A percentile compares a stretch with the other conserved stretches of the same genome.
Evolutionary conservation across 2,329 filamentous ascomycete genomes (phyloP).

Genomic region (Arthroderma sp.): DNA sequence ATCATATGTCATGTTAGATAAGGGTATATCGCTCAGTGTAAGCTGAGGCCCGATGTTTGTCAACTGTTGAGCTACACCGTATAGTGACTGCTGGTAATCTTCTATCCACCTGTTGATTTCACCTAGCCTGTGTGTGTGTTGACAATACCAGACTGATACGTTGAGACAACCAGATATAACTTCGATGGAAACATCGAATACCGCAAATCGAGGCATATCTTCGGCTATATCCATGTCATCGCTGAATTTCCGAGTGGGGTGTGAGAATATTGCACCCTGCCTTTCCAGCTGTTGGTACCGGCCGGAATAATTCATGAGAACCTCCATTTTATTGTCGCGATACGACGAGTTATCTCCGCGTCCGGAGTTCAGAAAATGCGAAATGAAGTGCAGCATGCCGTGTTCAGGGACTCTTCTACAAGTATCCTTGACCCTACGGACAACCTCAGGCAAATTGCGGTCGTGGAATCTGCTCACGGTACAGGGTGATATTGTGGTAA

Average conservation of each 20-base stretch:
- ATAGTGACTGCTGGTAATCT: slow-evolving; percentile 24
- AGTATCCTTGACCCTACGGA: slow-evolving; percentile 26
- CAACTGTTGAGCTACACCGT: slow-evolving; percentile 16
- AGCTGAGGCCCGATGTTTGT: slow-evolving; percentile 12
- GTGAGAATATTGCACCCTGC: slow-evolving; percentile 28
- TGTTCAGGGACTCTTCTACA: slow-evolving; percentile 19
- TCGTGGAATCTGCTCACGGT: slow-evolving; percentile 14
- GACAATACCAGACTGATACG: slow-evolving; percentile 37
- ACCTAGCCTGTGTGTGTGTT: slow-evolving; percentile 30
- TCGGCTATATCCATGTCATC: slow-evolving; percentile 30
- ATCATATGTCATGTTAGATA: slow-evolving; percentile 32
- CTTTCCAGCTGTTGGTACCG: slow-evolving; percentile 31
- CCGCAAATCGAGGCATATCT: slow-evolving; percentile 30
- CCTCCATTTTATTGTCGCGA: slow-evolving; percentile 25
- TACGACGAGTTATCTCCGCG: slow-evolving; percentile 19
- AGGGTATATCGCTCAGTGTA: slow-evolving; percentile 32
- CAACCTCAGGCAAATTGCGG: slow-evolving; percentile 16
- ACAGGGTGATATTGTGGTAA: slow-evolving; percentile 36
- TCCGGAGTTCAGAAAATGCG: slow-evolving; percentile 15
- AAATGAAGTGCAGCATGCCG: slow-evolving; percentile 22
- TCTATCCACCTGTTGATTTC: slow-evolving; percentile 31
- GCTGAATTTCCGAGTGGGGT: slow-evolving; percentile 22
- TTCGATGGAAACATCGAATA: slow-evolving; percentile 39
- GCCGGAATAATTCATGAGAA: slow-evolving; percentile 28
- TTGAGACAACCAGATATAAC: slow-evolving; percentile 33